Percentiles rank a stretch among this genome's conserved stretches.
phyloP scores from a whole-genome alignment of 768 basidiomycete genomes.

The Hemileccinum rubropunctum region DNA sequence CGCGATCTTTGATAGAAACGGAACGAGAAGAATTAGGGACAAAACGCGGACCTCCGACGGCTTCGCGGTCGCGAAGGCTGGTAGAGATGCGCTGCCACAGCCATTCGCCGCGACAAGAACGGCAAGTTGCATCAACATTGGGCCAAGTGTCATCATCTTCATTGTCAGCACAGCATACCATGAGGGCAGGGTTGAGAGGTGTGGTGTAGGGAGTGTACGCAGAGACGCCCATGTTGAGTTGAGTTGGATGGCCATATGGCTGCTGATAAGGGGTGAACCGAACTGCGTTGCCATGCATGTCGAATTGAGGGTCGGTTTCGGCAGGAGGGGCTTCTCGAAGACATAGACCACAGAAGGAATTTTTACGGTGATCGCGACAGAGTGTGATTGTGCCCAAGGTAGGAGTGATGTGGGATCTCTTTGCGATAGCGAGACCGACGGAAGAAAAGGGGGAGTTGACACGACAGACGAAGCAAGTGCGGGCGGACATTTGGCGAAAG shows the following conservation, averaged over 20 bases:
- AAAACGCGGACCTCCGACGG: slow-evolving; percentile 47
- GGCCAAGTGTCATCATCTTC: slow-evolving; percentile 73
- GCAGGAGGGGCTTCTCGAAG: slow-evolving; percentile 56
- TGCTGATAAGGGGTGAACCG: slow-evolving; percentile 34
- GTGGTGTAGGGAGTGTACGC: slow-evolving; percentile 25
- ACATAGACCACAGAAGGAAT: slow-evolving; percentile 65
- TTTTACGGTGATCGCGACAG: slow-evolving; percentile 65
- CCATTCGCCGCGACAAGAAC: slow-evolving; percentile 62
- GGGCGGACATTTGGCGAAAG: slow-evolving; percentile 54
- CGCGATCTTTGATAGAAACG: slow-evolving; percentile 14
- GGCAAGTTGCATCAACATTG: slow-evolving; percentile 63
- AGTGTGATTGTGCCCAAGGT: slow-evolving; percentile 47
- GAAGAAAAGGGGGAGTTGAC: slow-evolving; percentile 56
- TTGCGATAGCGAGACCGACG: slow-evolving; percentile 50
- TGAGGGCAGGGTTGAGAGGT: slow-evolving; percentile 26
- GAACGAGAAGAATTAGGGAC: slow-evolving; percentile 18
- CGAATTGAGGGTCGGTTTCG: slow-evolving; percentile 38
- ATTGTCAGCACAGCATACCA: slow-evolving; percentile 59
- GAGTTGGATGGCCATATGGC: slow-evolving; percentile 23
- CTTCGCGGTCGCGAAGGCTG: slow-evolving; percentile 51
- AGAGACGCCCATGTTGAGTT: slow-evolving; percentile 21
- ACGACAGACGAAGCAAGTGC: slow-evolving; percentile 65
- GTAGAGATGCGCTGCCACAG: slow-evolving; percentile 57
- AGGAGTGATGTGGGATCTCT: slow-evolving; percentile 42
- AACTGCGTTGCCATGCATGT: slow-evolving; percentile 30